Percentiles rank a stretch among this genome's conserved stretches.
phyloP scores from a whole-genome alignment of 2,329 filamentous ascomycete species.

The Aspergillus transmontanensis region DNA sequence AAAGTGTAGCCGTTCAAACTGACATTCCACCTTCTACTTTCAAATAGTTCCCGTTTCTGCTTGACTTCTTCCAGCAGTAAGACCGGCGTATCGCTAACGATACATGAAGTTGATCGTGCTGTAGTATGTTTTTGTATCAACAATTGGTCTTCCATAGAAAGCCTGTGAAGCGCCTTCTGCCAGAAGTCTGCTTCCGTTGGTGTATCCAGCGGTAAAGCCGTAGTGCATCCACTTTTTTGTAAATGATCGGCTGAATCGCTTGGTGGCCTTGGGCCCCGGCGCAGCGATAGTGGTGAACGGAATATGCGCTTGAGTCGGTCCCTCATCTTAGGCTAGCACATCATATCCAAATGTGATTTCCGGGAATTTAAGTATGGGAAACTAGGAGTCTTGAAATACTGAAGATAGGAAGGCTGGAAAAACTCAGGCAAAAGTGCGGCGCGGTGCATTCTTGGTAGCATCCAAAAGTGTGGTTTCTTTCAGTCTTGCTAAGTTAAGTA shows the following conservation, averaged over 20 bases:
- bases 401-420: neutral
- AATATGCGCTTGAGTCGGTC: neutral
- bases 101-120: neutral
- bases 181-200: neutral
- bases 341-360: neutral
- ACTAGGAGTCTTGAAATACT: neutral
- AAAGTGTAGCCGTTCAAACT: neutral
- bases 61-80: neutral
- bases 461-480: neutral
- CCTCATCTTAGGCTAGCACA: neutral
- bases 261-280: neutral
- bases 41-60: neutral
- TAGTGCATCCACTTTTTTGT: neutral
- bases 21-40: neutral
- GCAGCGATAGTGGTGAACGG: neutral
- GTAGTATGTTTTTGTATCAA: neutral
- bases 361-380: neutral
- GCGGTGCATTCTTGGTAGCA: neutral
- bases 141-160: neutral
- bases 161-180: neutral
- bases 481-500: neutral
- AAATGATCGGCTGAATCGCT: neutral
- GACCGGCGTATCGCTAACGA: neutral
- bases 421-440: neutral
- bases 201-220: neutral